Conservation (phyloP, 1,139 yeast species). For the Geotrichum fermentans region DNA sequence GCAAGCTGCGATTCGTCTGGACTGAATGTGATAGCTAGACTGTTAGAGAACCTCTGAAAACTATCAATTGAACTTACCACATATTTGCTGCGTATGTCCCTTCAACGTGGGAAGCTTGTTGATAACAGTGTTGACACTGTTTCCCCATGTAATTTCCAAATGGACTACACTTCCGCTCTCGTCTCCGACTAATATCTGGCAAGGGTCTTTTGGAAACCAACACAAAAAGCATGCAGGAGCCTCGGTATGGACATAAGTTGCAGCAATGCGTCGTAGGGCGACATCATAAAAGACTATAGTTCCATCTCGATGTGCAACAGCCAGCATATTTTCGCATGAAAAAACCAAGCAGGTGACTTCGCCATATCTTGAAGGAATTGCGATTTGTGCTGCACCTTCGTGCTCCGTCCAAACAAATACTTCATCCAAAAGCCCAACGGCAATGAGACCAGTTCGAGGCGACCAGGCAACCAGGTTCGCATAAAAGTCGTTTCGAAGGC, state of each 20-base stretch:
- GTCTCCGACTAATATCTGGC: constrained; percentile 57
- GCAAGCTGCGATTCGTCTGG: constrained; percentile 50
- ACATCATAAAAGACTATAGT: constrained; percentile 43
- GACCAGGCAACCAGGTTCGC: constrained; percentile 79
- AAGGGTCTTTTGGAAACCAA: constrained; percentile 51
- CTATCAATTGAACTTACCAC: constrained; percentile 10
- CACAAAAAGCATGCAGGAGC: constrained; percentile 54
- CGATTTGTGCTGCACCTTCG: constrained; percentile 40
- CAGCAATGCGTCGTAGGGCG: constrained; percentile 24
- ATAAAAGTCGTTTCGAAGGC: constrained; percentile 73
- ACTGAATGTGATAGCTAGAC: constrained; percentile 52
- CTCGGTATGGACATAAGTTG: constrained; percentile 32
- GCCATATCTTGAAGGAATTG: constrained; percentile 25
- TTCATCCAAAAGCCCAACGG: constrained; percentile 61
- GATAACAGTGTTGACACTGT: constrained; percentile 15
- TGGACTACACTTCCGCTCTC: constrained; percentile 55
- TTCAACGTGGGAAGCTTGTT: constrained; percentile 28
- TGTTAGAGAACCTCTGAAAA: not conserved
- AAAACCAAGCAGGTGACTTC: constrained; percentile 53
- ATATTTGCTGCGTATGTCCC: constrained; percentile 22
- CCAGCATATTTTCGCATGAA: constrained; percentile 42
- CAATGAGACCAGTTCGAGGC: constrained; percentile 43
- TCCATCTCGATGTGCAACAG: constrained; percentile 59
- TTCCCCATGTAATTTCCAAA: constrained; percentile 38
- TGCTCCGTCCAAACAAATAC: constrained; percentile 65